phyloP scores from a whole-genome alignment of 768 basidiomycete genomes.

The Boletus rubroflammeus region DNA sequence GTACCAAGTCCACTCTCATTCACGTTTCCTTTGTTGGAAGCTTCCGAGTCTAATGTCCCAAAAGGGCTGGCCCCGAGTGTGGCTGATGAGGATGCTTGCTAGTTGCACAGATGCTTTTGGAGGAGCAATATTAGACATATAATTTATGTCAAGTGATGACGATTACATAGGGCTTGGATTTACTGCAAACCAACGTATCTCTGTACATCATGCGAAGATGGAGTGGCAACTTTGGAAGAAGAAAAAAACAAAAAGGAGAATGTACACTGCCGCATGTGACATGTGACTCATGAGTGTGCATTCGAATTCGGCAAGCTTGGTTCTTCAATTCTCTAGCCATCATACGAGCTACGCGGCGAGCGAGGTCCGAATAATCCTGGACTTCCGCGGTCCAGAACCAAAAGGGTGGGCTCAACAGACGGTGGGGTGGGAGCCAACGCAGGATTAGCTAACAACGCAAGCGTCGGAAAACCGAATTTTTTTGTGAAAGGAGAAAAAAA shows the following conservation, averaged over 20 bases:
- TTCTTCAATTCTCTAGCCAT: not conserved
- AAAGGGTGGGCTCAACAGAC: slow-evolving; percentile 47
- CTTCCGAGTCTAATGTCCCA: not conserved
- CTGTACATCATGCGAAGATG: too few species aligned
- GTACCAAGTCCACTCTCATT: not conserved
- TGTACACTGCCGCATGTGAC: too few species aligned
- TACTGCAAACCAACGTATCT: too few species aligned
- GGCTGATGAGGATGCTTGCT: not conserved
- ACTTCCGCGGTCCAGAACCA: slow-evolving; percentile 49
- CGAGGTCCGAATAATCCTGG: slow-evolving; percentile 73
- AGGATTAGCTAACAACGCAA: not conserved
- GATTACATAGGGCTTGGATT: too few species aligned
- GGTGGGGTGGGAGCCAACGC: slow-evolving; percentile 52
- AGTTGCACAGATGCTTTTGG: too few species aligned
- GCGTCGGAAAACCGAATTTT: not conserved
- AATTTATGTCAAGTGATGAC: too few species aligned
- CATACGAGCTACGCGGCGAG: slow-evolving; percentile 38
- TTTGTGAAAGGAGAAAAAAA: not conserved
- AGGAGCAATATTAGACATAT: not conserved
- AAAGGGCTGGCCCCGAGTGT: too few species aligned
- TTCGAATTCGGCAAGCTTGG: too few species aligned
- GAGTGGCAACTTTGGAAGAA: too few species aligned
- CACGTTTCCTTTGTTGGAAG: not conserved
- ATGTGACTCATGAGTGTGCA: too few species aligned
- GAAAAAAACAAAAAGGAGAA: too few species aligned